These are phyloP conservation scores for Agaricus blazei DNA, from an alignment of 768 basidiomycete genomes.

Conservation along the genomic window DNA sequence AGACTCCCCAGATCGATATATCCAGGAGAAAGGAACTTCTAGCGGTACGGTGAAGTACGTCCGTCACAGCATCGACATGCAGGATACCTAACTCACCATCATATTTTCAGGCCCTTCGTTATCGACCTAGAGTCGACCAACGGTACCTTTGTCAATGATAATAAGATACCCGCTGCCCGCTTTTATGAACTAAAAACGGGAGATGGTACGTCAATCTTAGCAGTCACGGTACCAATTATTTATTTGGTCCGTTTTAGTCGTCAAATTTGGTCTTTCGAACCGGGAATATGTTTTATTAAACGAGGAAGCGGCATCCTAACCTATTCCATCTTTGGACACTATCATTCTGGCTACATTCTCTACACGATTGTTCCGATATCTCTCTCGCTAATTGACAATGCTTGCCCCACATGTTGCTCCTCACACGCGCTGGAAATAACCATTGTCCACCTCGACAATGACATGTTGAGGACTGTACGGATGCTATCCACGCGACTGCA, in stretches of 20 bases:
- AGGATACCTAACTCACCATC: neutral
- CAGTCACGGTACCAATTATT: neutral
- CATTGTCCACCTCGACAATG: constrained; percentile 7
- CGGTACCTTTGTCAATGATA: constrained; percentile 87
- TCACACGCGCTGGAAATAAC: constrained; percentile 5
- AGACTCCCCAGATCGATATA: constrained; percentile 59
- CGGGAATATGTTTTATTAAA: constrained; percentile 85
- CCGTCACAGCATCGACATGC: constrained; percentile 11
- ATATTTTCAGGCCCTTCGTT: constrained; percentile 72
- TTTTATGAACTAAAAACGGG: constrained; percentile 79
- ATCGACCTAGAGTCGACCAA: constrained; percentile 99
- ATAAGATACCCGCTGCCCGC: constrained; percentile 76
- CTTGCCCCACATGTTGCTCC: constrained; percentile 8
- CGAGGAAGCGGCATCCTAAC: constrained; percentile 54
- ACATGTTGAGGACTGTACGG: constrained; percentile 8
- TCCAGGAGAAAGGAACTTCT: constrained; percentile 84
- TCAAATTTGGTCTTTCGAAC: constrained; percentile 79
- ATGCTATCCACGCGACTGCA: constrained; percentile 7
- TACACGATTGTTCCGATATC: constrained; percentile 8
- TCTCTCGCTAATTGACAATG: constrained; percentile 11
- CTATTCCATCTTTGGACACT: constrained; percentile 6
- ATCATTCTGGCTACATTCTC: constrained; percentile 3
- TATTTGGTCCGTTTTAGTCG: constrained; percentile 40
- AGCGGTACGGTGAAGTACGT: constrained; percentile 82
- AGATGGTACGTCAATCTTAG: constrained; percentile 55